Conservation (phyloP, 108 stramenopile genomes). For the Epithemia pelagica region DNA sequence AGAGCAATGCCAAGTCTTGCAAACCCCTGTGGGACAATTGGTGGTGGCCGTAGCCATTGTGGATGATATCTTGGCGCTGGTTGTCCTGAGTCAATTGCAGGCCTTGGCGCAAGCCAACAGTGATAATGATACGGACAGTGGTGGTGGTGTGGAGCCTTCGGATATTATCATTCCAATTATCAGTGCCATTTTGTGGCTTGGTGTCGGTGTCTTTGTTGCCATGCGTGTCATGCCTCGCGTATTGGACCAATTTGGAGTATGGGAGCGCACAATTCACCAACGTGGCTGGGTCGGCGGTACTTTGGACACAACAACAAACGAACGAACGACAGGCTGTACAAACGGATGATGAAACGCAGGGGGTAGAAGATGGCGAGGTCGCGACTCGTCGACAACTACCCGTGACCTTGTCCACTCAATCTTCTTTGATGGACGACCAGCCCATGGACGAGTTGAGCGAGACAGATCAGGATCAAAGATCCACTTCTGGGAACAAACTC, state of each 20-base stretch:
- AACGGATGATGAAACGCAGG: too few relatives aligned
- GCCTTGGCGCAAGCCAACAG: slow-evolving; percentile 21
- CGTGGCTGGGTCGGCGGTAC: too few relatives aligned
- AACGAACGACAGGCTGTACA: neutral
- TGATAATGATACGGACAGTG: neutral
- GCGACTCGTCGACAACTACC: too few relatives aligned
- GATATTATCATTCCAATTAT: slow-evolving; percentile 33
- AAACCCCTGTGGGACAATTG: slow-evolving; percentile 55
- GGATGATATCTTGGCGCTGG: slow-evolving; percentile 55
- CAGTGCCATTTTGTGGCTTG: slow-evolving; percentile 21
- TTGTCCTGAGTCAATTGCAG: slow-evolving; percentile 36
- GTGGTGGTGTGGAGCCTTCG: neutral
- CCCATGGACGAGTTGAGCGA: too few relatives aligned
- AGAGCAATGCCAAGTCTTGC: slow-evolving; percentile 31
- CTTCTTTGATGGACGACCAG: too few relatives aligned
- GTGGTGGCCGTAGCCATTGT: slow-evolving; percentile 55
- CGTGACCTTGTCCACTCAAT: too few relatives aligned
- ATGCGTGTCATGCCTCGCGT: slow-evolving; percentile 38
- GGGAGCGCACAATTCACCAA: too few relatives aligned
- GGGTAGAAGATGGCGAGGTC: too few relatives aligned
- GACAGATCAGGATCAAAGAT: too few relatives aligned
- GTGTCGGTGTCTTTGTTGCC: slow-evolving; percentile 25
- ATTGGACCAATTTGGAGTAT: neutral
- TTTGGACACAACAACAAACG: too few relatives aligned
- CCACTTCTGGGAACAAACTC: too few relatives aligned